Conservation (phyloP, 2,329 filamentous ascomycete genomes). For the Ramularia collo-cygni region DNA sequence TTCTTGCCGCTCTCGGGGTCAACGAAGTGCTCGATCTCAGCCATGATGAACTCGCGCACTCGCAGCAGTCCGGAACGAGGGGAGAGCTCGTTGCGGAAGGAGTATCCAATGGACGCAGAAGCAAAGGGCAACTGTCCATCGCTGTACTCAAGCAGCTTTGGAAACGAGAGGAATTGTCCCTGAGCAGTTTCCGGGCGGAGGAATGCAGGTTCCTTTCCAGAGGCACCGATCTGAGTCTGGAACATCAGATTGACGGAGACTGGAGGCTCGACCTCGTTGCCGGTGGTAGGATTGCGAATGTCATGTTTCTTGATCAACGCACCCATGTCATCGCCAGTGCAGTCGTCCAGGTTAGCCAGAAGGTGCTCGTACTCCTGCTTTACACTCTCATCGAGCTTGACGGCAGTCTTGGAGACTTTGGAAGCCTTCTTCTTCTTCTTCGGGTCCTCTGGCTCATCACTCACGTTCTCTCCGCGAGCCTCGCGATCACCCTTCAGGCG, state of each 20-base stretch:
- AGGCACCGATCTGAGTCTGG: conserved; percentile 88
- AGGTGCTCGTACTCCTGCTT: conserved; percentile 87
- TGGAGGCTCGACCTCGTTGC: conserved; percentile 68
- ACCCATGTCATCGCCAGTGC: conserved; percentile 77
- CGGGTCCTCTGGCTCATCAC: conserved; percentile 66
- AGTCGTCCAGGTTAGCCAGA: conserved; percentile 93
- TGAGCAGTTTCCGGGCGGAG: conserved; percentile 93
- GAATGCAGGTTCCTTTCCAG: conserved; percentile 77
- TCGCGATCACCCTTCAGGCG: conserved; percentile 87
- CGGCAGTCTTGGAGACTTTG: conserved; percentile 58
- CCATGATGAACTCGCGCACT: conserved; percentile 97
- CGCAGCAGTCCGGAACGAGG: conserved; percentile 84
- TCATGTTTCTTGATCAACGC: conserved; percentile 85
- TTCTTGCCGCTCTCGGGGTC: conserved; percentile 94
- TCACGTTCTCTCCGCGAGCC: conserved; percentile 71
- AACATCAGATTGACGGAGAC: conserved; percentile 99
- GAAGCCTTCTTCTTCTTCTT: conserved; percentile 81
- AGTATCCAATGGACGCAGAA: conserved; percentile 94
- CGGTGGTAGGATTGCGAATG: conserved; percentile 79
- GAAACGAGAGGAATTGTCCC: conserved; percentile 96
- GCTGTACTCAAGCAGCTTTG: conserved; percentile 94
- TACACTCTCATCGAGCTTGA: conserved; percentile 81
- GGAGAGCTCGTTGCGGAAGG: conserved; percentile 96
- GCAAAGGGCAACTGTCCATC: conserved; percentile 93
- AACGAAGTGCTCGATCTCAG: conserved; percentile 97